These are phyloP conservation scores for Datura wrightii DNA, from an alignment of 257 asterid species.

Conservation along the genomic window DNA sequence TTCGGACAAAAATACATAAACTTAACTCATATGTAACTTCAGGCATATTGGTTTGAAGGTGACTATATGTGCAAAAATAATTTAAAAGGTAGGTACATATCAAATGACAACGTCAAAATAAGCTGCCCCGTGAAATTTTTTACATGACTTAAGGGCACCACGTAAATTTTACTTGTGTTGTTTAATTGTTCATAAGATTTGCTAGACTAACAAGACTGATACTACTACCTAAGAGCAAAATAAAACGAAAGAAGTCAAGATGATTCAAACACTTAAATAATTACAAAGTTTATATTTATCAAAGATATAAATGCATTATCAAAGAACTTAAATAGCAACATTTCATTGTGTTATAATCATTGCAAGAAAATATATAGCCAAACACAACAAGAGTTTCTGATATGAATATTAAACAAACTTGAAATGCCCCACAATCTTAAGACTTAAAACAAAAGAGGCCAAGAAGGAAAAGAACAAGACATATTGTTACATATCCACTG, in stretches of 20 bases:
- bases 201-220: too few relatives aligned
- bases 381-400: background rate
- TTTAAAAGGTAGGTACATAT: background rate
- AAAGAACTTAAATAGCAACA: background rate
- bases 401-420: background rate
- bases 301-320: background rate
- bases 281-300: background rate
- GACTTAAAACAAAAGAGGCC: background rate
- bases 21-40: too few relatives aligned
- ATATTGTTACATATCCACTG: background rate
- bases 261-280: background rate
- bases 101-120: background rate
- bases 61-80: background rate
- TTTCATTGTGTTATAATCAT: background rate
- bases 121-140: too few relatives aligned
- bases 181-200: background rate
- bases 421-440: background rate
- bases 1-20: too few relatives aligned
- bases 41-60: background rate
- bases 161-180: background rate
- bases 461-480: background rate
- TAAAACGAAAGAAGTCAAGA: background rate
- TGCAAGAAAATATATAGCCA: background rate
- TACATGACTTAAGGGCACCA: background rate
- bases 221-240: too few relatives aligned